Conservation (phyloP, 106 monocot genomes). For the Dendrobium officinale region DNA sequence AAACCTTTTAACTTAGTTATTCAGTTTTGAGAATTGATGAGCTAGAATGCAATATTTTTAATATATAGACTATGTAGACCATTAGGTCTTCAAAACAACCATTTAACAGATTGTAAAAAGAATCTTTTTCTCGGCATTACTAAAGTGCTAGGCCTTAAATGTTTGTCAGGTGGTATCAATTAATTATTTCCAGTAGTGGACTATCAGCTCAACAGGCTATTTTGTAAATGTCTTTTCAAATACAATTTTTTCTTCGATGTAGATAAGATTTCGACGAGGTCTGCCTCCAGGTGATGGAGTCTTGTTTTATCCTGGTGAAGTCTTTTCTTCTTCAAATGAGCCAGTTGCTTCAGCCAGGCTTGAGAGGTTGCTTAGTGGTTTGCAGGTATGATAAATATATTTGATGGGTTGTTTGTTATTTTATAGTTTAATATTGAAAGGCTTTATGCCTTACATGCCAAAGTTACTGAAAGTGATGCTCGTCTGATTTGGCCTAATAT, state of each 20-base stretch:
- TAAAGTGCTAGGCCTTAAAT: background rate
- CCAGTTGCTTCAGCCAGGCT: constrained; percentile 84
- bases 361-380: constrained; percentile 80
- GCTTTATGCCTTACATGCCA: background rate
- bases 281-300: constrained; percentile 99
- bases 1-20: background rate
- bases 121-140: background rate
- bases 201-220: background rate
- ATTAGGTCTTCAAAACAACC: background rate
- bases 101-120: background rate
- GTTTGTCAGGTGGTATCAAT: background rate
- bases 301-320: constrained; percentile 95
- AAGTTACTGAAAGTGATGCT: background rate
- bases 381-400: constrained; percentile 62
- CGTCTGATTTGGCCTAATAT: background rate
- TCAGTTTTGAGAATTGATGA: background rate
- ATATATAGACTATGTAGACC: background rate
- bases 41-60: background rate
- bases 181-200: background rate
- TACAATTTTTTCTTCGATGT: constrained; percentile 1
- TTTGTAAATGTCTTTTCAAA: background rate
- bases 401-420: background rate
- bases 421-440: background rate
- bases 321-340: constrained; percentile 75
- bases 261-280: constrained; percentile 89